Evolutionary conservation across 78 protist species (phyloP).

Genomic region (Guillardia theta): DNA sequence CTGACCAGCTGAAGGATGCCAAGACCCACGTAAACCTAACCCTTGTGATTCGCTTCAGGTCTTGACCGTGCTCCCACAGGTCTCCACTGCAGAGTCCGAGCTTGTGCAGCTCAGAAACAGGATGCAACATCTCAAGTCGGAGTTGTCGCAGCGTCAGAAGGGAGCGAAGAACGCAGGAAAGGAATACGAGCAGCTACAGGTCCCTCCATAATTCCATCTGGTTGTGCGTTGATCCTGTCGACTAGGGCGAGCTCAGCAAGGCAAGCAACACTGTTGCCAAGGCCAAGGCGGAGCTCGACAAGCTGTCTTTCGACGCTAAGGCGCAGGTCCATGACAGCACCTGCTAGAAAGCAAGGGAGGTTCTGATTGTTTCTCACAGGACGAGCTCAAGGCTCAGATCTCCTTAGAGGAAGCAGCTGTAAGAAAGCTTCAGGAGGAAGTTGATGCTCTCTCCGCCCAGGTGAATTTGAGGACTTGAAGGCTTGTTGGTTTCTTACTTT

Average conservation of each 20-base stretch:
- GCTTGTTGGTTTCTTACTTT: neutral
- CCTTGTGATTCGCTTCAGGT: no score
- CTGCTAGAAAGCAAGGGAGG: no score
- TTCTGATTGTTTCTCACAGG: no score
- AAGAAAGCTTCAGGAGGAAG: neutral
- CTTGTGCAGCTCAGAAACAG: neutral
- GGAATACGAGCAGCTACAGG: slow-evolving; percentile 30
- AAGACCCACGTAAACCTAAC: neutral
- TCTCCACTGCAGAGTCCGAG: neutral
- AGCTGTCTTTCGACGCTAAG: neutral
- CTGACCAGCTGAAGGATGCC: slow-evolving; percentile 39
- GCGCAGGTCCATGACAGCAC: no score
- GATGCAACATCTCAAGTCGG: slow-evolving; percentile 40
- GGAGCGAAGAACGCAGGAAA: neutral
- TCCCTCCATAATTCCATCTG: neutral
- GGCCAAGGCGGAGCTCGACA: slow-evolving; percentile 11
- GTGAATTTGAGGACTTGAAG: neutral
- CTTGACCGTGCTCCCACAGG: no score
- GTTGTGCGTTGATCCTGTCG: no score
- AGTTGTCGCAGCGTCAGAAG: slow-evolving; percentile 14
- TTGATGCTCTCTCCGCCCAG: neutral
- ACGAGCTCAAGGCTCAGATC: neutral
- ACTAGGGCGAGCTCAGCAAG: neutral
- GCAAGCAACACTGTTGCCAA: neutral
- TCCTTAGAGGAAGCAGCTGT: neutral